Evolutionary conservation across 2,329 filamentous ascomycete genomes (phyloP).

Genomic region (Pyricularia sp.): DNA sequence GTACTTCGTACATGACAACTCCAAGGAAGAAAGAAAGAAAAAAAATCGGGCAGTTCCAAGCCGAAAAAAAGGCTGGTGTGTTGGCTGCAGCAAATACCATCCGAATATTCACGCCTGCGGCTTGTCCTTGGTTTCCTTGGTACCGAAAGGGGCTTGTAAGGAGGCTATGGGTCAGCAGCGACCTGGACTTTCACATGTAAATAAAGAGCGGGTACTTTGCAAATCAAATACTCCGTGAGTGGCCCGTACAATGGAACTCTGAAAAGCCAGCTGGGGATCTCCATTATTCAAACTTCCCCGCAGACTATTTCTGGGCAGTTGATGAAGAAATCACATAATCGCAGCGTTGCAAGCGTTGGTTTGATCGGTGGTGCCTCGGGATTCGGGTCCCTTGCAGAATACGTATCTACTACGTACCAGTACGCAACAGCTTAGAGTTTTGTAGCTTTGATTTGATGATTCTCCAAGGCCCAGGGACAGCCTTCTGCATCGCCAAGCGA

Average conservation of each 20-base stretch:
- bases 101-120: neutral
- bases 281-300: neutral
- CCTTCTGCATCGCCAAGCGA: neutral
- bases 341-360: neutral
- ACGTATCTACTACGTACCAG: no score
- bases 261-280: neutral
- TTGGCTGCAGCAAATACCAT: neutral
- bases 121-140: neutral
- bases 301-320: neutral
- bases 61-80: neutral
- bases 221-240: neutral
- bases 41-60: neutral
- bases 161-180: neutral
- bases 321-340: neutral
- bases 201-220: neutral
- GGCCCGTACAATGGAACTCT: neutral
- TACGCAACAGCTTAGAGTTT: neutral
- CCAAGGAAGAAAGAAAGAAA: neutral
- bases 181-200: neutral
- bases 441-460: neutral
- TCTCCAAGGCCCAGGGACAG: neutral
- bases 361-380: neutral
- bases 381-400: conserved; percentile 4
- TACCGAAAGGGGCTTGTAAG: neutral
- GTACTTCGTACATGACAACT: neutral